A percentile compares a stretch with the other conserved stretches of the same genome.
Evolutionary conservation across 2,329 filamentous ascomycete genomes (phyloP).

Genomic region (Septoria linicola): DNA sequence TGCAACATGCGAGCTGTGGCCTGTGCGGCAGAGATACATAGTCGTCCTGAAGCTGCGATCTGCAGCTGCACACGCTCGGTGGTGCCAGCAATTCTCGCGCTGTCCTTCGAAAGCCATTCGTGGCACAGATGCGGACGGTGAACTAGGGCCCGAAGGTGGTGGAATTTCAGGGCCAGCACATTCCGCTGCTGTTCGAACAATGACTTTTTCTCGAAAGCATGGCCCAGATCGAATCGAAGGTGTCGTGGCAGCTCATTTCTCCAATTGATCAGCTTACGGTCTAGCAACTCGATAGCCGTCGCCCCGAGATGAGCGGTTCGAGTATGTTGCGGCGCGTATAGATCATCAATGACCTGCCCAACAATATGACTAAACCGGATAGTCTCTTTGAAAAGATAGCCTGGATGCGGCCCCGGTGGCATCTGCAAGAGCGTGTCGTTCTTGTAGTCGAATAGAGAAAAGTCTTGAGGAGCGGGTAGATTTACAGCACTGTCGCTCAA

Average conservation of each 20-base stretch:
- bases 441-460: constrained; percentile 12
- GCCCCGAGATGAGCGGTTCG: not conserved
- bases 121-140: constrained; percentile 13
- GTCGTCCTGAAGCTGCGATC: constrained; percentile 8
- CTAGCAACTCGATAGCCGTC: constrained; percentile 10
- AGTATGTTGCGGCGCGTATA: constrained; percentile 15
- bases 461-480: constrained; percentile 8
- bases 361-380: constrained; percentile 10
- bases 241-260: constrained; percentile 12
- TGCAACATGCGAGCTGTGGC: constrained; percentile 11
- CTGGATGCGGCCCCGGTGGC: constrained; percentile 1
- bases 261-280: constrained; percentile 15
- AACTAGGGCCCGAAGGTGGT: constrained; percentile 15
- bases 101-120: constrained; percentile 7
- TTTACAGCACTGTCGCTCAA: constrained; percentile 6
- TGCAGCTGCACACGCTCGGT: constrained; percentile 2
- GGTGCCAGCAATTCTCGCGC: not conserved
- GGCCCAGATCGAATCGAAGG: constrained; percentile 17
- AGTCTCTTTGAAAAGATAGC: constrained; percentile 3
- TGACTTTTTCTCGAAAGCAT: constrained; percentile 2
- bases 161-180: constrained; percentile 15
- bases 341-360: constrained; percentile 12
- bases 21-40: constrained; percentile 15
- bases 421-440: constrained; percentile 7
- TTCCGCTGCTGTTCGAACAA: constrained; percentile 11